A percentile compares a stretch with the other conserved stretches of the same genome.
These are phyloP conservation scores for Rhizopogon sp. DNA, from an alignment of 768 basidiomycete genomes.

Conservation along the genomic window DNA sequence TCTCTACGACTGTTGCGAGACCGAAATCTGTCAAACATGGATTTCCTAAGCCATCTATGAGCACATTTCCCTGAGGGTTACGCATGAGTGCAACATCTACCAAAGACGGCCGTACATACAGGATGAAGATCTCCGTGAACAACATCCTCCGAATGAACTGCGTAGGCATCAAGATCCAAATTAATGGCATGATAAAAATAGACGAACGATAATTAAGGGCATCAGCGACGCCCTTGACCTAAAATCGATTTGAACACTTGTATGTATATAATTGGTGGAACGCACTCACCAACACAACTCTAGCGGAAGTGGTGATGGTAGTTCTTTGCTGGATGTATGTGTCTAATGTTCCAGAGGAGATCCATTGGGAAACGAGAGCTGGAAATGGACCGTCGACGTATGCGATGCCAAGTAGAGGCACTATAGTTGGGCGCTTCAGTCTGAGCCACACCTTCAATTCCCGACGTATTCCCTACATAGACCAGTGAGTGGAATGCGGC, in stretches of 20 bases:
- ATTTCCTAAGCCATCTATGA: slow-evolving; percentile 15
- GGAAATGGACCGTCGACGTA: background rate
- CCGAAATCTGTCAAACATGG: slow-evolving; percentile 42
- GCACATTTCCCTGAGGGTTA: slow-evolving; percentile 10
- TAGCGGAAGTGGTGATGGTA: background rate
- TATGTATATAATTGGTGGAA: too few relatives aligned
- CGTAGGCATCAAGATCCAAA: background rate
- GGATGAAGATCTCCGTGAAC: slow-evolving; percentile 14
- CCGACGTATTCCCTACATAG: slow-evolving; percentile 9
- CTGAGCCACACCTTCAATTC: slow-evolving; percentile 16
- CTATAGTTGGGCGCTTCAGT: slow-evolving; percentile 14
- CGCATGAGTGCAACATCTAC: background rate
- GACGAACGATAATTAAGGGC: slow-evolving; percentile 10
- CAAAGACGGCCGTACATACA: slow-evolving; percentile 1
- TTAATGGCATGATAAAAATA: too few relatives aligned
- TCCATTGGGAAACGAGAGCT: background rate
- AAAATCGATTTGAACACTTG: background rate
- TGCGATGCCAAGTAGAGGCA: slow-evolving; percentile 11
- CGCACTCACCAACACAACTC: background rate
- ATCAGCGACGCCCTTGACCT: slow-evolving; percentile 9
- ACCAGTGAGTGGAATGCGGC: background rate
- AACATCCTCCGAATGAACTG: slow-evolving; percentile 12
- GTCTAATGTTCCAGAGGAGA: background rate
- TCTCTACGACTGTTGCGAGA: slow-evolving; percentile 32
- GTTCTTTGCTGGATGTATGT: too few relatives aligned